Base-by-base conservation (phyloP, 2,329 filamentous ascomycete genomes). In the Gliomastix tumulicola region DNA sequence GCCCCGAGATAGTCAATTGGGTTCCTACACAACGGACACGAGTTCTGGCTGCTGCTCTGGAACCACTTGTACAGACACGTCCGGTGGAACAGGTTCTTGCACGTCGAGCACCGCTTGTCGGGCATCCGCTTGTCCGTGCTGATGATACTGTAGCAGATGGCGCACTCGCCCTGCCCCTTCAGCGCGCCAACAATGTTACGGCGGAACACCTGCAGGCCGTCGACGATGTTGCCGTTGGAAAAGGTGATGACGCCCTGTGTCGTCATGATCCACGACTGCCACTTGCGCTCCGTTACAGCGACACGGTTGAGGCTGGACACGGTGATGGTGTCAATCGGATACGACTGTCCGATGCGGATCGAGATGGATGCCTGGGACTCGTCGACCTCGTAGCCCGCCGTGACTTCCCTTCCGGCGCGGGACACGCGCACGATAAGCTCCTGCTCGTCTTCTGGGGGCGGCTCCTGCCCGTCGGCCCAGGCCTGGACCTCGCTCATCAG, bases 11-110 rank as follows among this genome's bases (percentile, higher is more conserved):
- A 79, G 37, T 78, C 74, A 57, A 96, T 96, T 17, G 84, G 82
- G 56, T 94, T 95, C 49, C 92, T 74, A 62, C 92, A 98, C 45
- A 98, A 67, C 33, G 92, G 92, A 60, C 92, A 98, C 34, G 84
- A 90, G 51, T 85, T 92, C 53, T 87, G 82, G 59, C 87, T 94
- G 56, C 88, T 95, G 49, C 75, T 90, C 70, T 87, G 85, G 69
- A 98, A 97, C 92, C 92, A 98, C 63, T 90, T 89, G 67, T 88
- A 95, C 62, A 98, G 62, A 63, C 92, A 98, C 3, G 77, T 76
- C 2, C 82, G 76, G 61, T 98, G 92, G 68, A 97, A 98, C 36
- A 85, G 67, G 61, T 98, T 90, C 69, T 88, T 90, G 71, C 92
- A 98, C 2, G 90, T 97, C 32, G 75, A 71, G 59, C 92, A 98